Percentiles rank a stretch among this genome's conserved stretches.
phyloP scores from a whole-genome alignment of 768 basidiomycete genomes.

The Hygrophorus pudorinus region DNA sequence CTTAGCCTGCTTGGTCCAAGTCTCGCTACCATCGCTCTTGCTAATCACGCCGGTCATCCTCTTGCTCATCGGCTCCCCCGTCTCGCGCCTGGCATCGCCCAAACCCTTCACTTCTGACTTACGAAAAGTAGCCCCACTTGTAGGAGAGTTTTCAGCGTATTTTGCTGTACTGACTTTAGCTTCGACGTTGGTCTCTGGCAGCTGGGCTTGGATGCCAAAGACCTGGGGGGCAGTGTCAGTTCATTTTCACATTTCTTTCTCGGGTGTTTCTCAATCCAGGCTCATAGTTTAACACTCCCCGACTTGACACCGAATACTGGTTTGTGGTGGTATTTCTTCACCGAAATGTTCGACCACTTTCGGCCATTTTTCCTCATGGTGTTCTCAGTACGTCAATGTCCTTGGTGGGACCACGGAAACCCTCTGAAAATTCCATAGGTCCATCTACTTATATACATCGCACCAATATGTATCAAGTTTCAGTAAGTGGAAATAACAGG shows the following conservation, averaged over 20 bases:
- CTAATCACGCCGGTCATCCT: slow-evolving; percentile 59
- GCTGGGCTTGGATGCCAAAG: slow-evolving; percentile 58
- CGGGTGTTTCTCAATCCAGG: neutral
- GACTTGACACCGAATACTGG: slow-evolving; percentile 93
- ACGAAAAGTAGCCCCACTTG: slow-evolving; percentile 23
- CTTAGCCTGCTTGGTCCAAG: slow-evolving; percentile 62
- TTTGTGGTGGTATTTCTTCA: slow-evolving; percentile 99
- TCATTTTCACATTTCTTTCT: neutral
- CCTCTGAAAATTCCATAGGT: slow-evolving; percentile 32
- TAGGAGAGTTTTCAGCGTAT: slow-evolving; percentile 44
- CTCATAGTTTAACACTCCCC: slow-evolving; percentile 60
- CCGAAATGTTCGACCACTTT: slow-evolving; percentile 99
- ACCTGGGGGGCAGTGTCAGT: slow-evolving; percentile 79
- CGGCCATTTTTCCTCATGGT: slow-evolving; percentile 91
- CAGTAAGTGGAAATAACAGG: slow-evolving; percentile 35
- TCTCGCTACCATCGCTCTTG: slow-evolving; percentile 62
- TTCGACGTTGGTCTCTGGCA: slow-evolving; percentile 49
- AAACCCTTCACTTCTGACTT: slow-evolving; percentile 23
- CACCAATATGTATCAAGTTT: slow-evolving; percentile 83
- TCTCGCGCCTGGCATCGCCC: slow-evolving; percentile 63
- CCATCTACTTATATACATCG: slow-evolving; percentile 74
- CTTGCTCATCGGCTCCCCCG: slow-evolving; percentile 49
- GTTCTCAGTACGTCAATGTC: slow-evolving; percentile 59
- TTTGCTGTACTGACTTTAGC: slow-evolving; percentile 34
- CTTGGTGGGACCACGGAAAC: neutral